Evolutionary conservation across 805 yeast genomes (phyloP), one percentile per base, ranked within the genome.

Genomic region (Candida namnaoensis): DNA sequence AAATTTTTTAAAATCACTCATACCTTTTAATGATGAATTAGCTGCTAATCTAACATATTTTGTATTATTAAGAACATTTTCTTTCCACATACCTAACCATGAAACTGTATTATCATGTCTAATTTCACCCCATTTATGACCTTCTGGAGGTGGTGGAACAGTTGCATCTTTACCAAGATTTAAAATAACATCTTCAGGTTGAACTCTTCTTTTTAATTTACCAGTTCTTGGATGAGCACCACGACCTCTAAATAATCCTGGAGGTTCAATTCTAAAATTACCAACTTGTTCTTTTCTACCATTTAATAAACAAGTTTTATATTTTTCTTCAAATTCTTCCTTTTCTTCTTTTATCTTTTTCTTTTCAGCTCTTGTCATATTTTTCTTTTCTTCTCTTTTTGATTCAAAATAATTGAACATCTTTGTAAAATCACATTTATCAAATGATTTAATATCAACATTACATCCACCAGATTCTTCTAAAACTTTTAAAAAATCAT

Each of bases 201-300:
- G 61, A 13, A 91, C 96, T 48, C 99, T 74, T 53, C 82, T 76
- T 59, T 91, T 91, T 43, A 88, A 64, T 57, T 82, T 86, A 36
- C 99, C 99, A 1, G 97, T 90, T 60, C 85, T 88, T 14, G 98
- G 98, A 60, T 90, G 98, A 0, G 91, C 88, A 55, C 97, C 98
- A 61, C 98, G 84, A 36, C 98, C 99, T 61, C 97, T 73, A 58
- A 90, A 91, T 42, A 91, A 66, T 2, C 95, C 97, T 0, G 99
- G 98, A 30, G 98, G 98, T 69, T 91, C 99, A 38, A 91, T 81
- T 56, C 91, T 71, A 61, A 91, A 91, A 58, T 91, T 91, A 24
- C 97, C 97, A 28, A 91, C 95, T 52, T 82, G 90, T 56, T 91
- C 96, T 53, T 76, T 82, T 50, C 95, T 74, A 14, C 96, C 97